A percentile compares a stretch with the other conserved stretches of the same genome.
phyloP scores from a whole-genome alignment of 1,284 basidiomycete genomes.

The Leccinum ambiguum region DNA sequence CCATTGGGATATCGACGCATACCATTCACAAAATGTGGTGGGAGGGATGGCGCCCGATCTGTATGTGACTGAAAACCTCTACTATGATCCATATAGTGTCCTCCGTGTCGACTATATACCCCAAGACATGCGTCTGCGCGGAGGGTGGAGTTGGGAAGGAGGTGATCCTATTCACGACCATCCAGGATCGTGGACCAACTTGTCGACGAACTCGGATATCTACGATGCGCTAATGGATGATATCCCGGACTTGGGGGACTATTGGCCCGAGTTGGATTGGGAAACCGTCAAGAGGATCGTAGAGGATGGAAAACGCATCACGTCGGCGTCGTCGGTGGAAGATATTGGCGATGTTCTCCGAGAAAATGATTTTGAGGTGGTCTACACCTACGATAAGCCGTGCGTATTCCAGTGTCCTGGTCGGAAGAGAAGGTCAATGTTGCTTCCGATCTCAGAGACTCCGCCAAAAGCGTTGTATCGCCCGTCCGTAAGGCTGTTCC shows the following conservation, averaged over 20 bases:
- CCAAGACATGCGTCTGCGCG: slow-evolving; percentile 33
- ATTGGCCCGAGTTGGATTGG: slow-evolving; percentile 23
- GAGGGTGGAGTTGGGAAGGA: slow-evolving; percentile 23
- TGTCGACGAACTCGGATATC: slow-evolving; percentile 19
- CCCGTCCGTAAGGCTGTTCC: slow-evolving; percentile 38
- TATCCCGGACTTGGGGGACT: slow-evolving; percentile 12
- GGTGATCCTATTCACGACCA: slow-evolving; percentile 20
- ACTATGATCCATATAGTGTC: slow-evolving; percentile 36
- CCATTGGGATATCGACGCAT: slow-evolving; percentile 35
- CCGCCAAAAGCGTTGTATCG: slow-evolving; percentile 40
- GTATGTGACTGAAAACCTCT: slow-evolving; percentile 37
- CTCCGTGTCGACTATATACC: slow-evolving; percentile 39
- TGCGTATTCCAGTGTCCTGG: slow-evolving; percentile 23
- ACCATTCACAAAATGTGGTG: slow-evolving; percentile 20
- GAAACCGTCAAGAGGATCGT: slow-evolving; percentile 18
- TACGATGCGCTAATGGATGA: slow-evolving; percentile 19
- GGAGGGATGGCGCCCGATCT: slow-evolving; percentile 25
- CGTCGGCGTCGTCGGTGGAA: slow-evolving; percentile 26
- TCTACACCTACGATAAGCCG: slow-evolving; percentile 39
- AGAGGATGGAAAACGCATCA: slow-evolving; percentile 21
- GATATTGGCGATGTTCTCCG: slow-evolving; percentile 34
- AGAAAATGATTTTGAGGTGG: slow-evolving; percentile 36
- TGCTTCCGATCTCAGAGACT: slow-evolving; percentile 34
- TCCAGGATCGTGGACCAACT: slow-evolving; percentile 27
- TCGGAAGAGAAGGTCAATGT: neutral